phyloP scores from a whole-genome alignment of 305 asterid genomes.

The Ajuga reptans region DNA sequence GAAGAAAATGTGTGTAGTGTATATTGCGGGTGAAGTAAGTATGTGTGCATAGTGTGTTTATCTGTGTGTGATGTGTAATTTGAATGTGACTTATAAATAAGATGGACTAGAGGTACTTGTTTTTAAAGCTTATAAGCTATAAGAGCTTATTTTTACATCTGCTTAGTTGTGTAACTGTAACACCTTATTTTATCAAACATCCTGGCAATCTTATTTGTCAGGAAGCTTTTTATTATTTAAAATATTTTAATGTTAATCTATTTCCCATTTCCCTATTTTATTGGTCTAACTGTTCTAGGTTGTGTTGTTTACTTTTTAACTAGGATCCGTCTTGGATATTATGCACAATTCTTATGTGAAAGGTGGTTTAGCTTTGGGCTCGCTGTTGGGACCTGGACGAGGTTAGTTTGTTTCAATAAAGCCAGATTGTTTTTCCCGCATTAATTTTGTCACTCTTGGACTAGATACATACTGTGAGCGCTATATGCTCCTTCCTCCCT shows the following conservation, averaged over 20 bases:
- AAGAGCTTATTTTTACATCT: too few species aligned
- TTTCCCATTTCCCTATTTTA: neutral
- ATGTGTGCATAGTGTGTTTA: too few species aligned
- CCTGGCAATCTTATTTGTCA: neutral
- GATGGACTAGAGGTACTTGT: too few species aligned
- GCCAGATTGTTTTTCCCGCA: conserved; percentile 1
- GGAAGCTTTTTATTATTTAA: neutral
- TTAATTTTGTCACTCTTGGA: neutral
- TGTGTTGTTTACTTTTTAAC: conserved; percentile 12
- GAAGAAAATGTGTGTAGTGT: too few species aligned
- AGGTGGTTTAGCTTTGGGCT: conserved; percentile 82
- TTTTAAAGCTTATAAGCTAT: too few species aligned
- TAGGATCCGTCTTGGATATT: conserved; percentile 62
- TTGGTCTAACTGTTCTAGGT: neutral
- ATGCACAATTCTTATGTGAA: conserved; percentile 85
- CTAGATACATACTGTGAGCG: neutral
- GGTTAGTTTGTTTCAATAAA: conserved; percentile 42
- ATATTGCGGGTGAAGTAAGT: too few species aligned
- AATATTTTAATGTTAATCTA: neutral
- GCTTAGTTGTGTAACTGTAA: too few species aligned
- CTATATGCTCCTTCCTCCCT: neutral
- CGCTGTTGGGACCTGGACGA: conserved; percentile 93
- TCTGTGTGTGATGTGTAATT: too few species aligned
- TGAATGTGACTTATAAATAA: too few species aligned
- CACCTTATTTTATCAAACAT: too few species aligned